Conservation (phyloP, 192 early-diverging fungal genomes). For the Mortierella alpina region DNA sequence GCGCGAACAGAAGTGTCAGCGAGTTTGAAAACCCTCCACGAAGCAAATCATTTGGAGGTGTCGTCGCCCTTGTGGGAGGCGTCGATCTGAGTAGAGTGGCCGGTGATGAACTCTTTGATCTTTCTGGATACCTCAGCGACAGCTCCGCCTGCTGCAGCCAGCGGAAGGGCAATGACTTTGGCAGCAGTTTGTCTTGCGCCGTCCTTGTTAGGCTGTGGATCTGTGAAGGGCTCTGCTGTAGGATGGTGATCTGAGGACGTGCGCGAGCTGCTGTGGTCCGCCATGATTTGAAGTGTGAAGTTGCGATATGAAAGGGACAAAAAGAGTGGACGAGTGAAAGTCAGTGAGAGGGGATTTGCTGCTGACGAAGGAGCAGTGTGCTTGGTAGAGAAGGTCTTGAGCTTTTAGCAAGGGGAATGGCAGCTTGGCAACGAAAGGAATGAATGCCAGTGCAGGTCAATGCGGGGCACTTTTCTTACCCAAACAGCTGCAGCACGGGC, state of each 20-base stretch:
- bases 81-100: constrained; percentile 33
- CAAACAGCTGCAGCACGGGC: too few relatives aligned
- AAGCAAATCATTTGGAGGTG: neutral
- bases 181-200: constrained; percentile 31
- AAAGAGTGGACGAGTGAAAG: too few relatives aligned
- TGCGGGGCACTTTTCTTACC: too few relatives aligned
- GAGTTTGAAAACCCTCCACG: neutral
- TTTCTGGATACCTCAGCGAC: constrained; percentile 33
- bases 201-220: constrained; percentile 36
- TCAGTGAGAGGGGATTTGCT: too few relatives aligned
- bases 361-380: too few relatives aligned
- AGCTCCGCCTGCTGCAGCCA: constrained; percentile 40
- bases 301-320: too few relatives aligned
- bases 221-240: constrained; percentile 48
- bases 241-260: constrained; percentile 14
- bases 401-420: too few relatives aligned
- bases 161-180: constrained; percentile 27
- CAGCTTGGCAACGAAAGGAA: too few relatives aligned
- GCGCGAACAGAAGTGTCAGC: neutral
- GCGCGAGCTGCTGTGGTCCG: constrained; percentile 10
- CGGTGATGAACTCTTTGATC: constrained; percentile 31
- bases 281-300: neutral
- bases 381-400: too few relatives aligned
- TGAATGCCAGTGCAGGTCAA: too few relatives aligned
- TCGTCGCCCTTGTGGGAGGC: constrained; percentile 24